Conservation (phyloP, 768 basidiomycete species). For the Lanmaoa pseudosensibilis region DNA sequence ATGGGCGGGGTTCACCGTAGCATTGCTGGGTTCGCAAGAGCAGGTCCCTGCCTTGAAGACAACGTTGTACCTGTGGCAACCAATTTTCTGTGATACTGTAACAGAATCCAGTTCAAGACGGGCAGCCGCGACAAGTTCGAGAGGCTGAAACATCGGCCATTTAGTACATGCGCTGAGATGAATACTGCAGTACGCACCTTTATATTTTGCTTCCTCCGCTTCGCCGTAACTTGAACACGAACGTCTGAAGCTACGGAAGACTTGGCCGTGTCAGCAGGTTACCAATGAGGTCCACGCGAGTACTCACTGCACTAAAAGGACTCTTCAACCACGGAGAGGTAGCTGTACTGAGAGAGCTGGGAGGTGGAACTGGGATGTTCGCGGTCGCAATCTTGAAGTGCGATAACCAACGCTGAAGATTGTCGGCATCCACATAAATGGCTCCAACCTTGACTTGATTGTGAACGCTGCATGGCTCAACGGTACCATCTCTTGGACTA, state of each 20-base stretch:
- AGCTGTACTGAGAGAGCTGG: conserved; percentile 3
- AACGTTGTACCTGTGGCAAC: conserved; percentile 41
- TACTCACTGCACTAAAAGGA: conserved; percentile 27
- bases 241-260: conserved; percentile 17
- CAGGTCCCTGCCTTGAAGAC: conserved; percentile 43
- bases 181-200: conserved; percentile 14
- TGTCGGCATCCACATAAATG: conserved; percentile 49
- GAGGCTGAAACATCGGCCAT: conserved; percentile 12
- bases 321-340: conserved; percentile 30
- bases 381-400: conserved; percentile 9
- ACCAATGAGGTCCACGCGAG: not conserved
- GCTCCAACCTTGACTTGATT: conserved; percentile 46
- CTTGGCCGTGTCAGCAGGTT: conserved; percentile 14
- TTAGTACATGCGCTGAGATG: not conserved
- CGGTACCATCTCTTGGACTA: conserved; percentile 53
- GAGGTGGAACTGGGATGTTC: not conserved
- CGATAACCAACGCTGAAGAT: conserved; percentile 20
- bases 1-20: conserved; percentile 45
- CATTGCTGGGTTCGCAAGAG: conserved; percentile 48
- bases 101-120: conserved; percentile 48
- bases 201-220: conserved; percentile 18
- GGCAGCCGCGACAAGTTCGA: conserved; percentile 39
- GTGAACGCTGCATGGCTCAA: conserved; percentile 55
- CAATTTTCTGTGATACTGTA: conserved; percentile 41
- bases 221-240: conserved; percentile 9